These are phyloP conservation scores for Gonium pectorale DNA, from an alignment of 139 green algal species.

Conservation along the genomic window DNA sequence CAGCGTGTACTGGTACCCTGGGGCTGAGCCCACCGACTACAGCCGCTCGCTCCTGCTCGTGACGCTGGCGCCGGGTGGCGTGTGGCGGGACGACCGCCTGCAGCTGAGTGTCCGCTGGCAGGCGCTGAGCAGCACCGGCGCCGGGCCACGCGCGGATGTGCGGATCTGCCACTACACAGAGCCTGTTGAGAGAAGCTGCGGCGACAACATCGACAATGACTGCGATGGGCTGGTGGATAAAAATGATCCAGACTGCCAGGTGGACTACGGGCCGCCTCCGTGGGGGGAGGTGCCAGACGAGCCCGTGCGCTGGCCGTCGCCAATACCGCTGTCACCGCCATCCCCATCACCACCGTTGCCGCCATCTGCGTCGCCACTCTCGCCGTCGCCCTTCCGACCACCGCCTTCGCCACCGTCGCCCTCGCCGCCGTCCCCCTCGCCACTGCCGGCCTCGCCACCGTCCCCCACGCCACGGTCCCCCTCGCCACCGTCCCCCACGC, in stretches of 20 bases:
- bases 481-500: too few relatives aligned
- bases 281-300: background rate
- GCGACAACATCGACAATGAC: constrained; percentile 24
- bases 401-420: background rate
- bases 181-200: background rate
- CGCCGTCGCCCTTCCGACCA: background rate
- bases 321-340: background rate
- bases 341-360: background rate
- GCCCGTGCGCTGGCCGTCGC: background rate
- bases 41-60: background rate
- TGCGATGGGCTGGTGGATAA: constrained; percentile 33
- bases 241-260: constrained; percentile 9
- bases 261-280: background rate
- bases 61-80: background rate
- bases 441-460: background rate
- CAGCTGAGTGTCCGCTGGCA: background rate
- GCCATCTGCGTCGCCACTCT: background rate
- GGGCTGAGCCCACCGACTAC: background rate
- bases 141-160: background rate
- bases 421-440: background rate
- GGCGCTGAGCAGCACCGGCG: too few relatives aligned
- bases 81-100: background rate
- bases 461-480: too few relatives aligned
- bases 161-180: background rate
- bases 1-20: background rate